Percentiles rank a stretch among this genome's conserved stretches.
These are phyloP conservation scores for Oidium heveae DNA, from an alignment of 2,329 filamentous ascomycete genomes.

Conservation along the genomic window DNA sequence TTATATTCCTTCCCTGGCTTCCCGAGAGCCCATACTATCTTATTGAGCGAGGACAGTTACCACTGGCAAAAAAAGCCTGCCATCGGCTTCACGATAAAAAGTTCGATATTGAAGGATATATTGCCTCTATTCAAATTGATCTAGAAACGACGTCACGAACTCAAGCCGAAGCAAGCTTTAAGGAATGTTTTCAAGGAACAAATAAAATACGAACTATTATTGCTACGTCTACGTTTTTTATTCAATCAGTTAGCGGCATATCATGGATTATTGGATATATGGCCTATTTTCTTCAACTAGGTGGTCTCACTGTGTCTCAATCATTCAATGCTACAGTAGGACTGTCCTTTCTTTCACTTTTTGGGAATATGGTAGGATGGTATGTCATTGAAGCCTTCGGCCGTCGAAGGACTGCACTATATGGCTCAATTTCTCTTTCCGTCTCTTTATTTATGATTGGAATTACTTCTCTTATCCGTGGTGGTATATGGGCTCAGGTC, in stretches of 20 bases:
- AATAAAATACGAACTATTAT: constrained; percentile 9
- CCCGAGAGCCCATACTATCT: constrained; percentile 25
- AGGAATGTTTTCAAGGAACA: constrained; percentile 7
- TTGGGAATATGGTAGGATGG: constrained; percentile 15
- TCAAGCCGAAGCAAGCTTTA: constrained; percentile 2
- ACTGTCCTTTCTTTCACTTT: constrained; percentile 11
- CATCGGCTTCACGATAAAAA: constrained; percentile 2
- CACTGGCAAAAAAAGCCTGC: constrained; percentile 4
- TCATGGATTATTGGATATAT: constrained; percentile 13
- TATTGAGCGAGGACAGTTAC: constrained; percentile 10
- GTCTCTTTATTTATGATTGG: constrained; percentile 7
- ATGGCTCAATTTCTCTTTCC: constrained; percentile 4
- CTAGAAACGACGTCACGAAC: background rate
- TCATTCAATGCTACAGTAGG: constrained; percentile 11
- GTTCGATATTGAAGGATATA: constrained; percentile 4
- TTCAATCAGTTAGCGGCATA: constrained; percentile 13
- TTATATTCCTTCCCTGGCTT: constrained; percentile 19
- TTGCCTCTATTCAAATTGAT: constrained; percentile 1
- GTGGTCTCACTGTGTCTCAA: constrained; percentile 8
- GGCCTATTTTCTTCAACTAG: constrained; percentile 12
- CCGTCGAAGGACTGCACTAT: constrained; percentile 11
- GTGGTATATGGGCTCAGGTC: constrained; percentile 7
- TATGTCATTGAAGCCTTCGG: constrained; percentile 13
- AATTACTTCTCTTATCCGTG: constrained; percentile 4
- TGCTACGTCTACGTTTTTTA: constrained; percentile 12